These are phyloP conservation scores for Phoma sp. DNA, from an alignment of 2,329 filamentous ascomycete species.

Conservation along the genomic window DNA sequence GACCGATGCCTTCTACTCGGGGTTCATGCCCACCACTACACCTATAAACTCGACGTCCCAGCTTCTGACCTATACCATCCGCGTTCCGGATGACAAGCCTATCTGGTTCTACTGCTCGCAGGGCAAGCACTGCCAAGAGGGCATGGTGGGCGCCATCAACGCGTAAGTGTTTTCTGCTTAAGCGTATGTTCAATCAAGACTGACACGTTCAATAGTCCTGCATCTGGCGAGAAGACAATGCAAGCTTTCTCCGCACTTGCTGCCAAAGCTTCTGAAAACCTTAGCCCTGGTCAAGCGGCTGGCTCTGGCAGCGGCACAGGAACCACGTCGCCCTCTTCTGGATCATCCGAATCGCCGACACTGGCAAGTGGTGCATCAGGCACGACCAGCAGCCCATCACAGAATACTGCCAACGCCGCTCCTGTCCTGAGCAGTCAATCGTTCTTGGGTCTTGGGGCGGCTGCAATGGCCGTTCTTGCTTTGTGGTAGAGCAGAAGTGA, in stretches of 20 bases:
- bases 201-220: slow-evolving; percentile 34
- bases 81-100: slow-evolving; percentile 71
- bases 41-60: slow-evolving; percentile 29
- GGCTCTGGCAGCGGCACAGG: slow-evolving; percentile 25
- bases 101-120: slow-evolving; percentile 83
- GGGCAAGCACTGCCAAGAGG: slow-evolving; percentile 73
- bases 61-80: slow-evolving; percentile 73
- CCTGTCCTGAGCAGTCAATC: slow-evolving; percentile 31
- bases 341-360: slow-evolving; percentile 16
- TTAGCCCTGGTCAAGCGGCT: slow-evolving; percentile 48
- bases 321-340: slow-evolving; percentile 18
- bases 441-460: slow-evolving; percentile 35
- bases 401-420: slow-evolving; percentile 37
- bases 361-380: slow-evolving; percentile 17
- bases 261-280: slow-evolving; percentile 48
- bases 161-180: slow-evolving; percentile 59
- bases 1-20: slow-evolving; percentile 65
- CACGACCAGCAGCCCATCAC: slow-evolving; percentile 25
- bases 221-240: slow-evolving; percentile 47
- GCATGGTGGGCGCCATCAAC: slow-evolving; percentile 81
- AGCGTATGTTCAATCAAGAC: background rate
- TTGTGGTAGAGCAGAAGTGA: slow-evolving; percentile 28
- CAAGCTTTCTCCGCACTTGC: slow-evolving; percentile 47
- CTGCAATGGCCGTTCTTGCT: slow-evolving; percentile 32
- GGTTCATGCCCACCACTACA: slow-evolving; percentile 66